phyloP scores from a whole-genome alignment of 345 rosid species.

The Gynandropsis gynandra region DNA sequence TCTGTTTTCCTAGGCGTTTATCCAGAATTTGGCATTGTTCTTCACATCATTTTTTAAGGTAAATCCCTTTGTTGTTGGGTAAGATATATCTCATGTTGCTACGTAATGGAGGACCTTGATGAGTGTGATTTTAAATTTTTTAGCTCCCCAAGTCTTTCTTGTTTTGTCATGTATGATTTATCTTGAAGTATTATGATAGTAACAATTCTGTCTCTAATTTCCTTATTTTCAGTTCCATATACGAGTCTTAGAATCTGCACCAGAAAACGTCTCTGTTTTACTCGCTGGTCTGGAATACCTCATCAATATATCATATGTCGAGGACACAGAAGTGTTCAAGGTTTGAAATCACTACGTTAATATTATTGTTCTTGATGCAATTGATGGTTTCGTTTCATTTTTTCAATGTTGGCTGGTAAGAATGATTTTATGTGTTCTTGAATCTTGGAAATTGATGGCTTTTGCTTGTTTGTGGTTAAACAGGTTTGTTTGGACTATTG shows the following conservation, averaged over 20 bases:
- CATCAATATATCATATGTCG: slow-evolving; percentile 83
- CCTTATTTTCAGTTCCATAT: slow-evolving; percentile 63
- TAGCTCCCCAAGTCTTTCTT: slow-evolving; percentile 4
- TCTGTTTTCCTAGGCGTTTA: slow-evolving; percentile 67
- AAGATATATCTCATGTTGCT: slow-evolving; percentile 9
- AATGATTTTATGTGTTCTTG: slow-evolving; percentile 2
- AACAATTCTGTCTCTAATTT: background rate
- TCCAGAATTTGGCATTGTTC: slow-evolving; percentile 94
- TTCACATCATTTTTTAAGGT: slow-evolving; percentile 95
- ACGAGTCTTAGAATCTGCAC: slow-evolving; percentile 64
- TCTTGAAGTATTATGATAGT: background rate
- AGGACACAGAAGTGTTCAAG: slow-evolving; percentile 99
- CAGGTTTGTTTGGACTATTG: slow-evolving; percentile 99
- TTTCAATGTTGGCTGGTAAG: background rate
- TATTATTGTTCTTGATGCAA: background rate
- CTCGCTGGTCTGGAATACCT: slow-evolving; percentile 87
- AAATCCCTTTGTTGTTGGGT: slow-evolving; percentile 23
- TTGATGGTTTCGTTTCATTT: background rate
- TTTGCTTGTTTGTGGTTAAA: slow-evolving; percentile 18
- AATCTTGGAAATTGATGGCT: slow-evolving; percentile 11
- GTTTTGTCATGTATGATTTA: slow-evolving; percentile 4
- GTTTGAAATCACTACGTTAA: slow-evolving; percentile 30
- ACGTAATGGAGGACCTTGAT: slow-evolving; percentile 3
- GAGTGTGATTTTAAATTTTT: background rate
- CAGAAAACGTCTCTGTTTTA: slow-evolving; percentile 54